phyloP scores from a whole-genome alignment of 805 yeast species.

The Millerozyma acaciae region DNA sequence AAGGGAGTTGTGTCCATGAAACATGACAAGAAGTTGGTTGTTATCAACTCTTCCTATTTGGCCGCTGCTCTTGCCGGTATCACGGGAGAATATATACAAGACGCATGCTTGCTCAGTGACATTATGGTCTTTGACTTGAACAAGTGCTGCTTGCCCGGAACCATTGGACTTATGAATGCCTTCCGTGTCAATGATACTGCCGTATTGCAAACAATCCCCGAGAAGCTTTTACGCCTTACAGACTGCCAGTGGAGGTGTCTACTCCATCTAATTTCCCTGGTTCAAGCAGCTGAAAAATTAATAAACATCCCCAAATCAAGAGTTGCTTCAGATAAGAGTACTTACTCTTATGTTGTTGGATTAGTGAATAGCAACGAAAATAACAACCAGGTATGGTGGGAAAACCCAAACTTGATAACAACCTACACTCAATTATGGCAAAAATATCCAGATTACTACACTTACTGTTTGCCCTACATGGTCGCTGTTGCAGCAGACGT shows the following conservation, averaged over 20 bases:
- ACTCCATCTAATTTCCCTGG: slow-evolving; percentile 22
- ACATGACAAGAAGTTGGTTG: slow-evolving; percentile 19
- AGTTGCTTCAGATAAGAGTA: slow-evolving; percentile 2
- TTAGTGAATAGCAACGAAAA: slow-evolving; percentile 5
- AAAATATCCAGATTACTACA: slow-evolving; percentile 15
- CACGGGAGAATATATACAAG: slow-evolving; percentile 20
- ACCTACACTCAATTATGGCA: slow-evolving; percentile 14
- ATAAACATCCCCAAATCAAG: slow-evolving; percentile 31
- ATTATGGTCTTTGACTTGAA: slow-evolving; percentile 27
- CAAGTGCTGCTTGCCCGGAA: too few relatives aligned
- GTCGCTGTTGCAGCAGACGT: slow-evolving; percentile 16
- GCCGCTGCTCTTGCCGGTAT: slow-evolving; percentile 28
- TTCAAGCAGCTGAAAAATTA: slow-evolving; percentile 27
- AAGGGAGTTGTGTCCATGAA: slow-evolving; percentile 6
- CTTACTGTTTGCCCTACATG: slow-evolving; percentile 13
- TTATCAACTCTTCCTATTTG: slow-evolving; percentile 32
- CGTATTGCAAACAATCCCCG: slow-evolving; percentile 14
- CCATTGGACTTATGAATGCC: slow-evolving; percentile 14
- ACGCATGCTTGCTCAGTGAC: slow-evolving; percentile 19
- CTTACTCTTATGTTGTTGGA: slow-evolving; percentile 9
- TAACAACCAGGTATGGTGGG: slow-evolving; percentile 13
- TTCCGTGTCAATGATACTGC: slow-evolving; percentile 21
- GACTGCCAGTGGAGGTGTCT: slow-evolving; percentile 27
- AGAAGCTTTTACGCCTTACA: slow-evolving; percentile 8
- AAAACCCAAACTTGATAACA: slow-evolving; percentile 6